Evolutionary conservation across 768 basidiomycete genomes (phyloP).

Genomic region (Termitomyces sp.): DNA sequence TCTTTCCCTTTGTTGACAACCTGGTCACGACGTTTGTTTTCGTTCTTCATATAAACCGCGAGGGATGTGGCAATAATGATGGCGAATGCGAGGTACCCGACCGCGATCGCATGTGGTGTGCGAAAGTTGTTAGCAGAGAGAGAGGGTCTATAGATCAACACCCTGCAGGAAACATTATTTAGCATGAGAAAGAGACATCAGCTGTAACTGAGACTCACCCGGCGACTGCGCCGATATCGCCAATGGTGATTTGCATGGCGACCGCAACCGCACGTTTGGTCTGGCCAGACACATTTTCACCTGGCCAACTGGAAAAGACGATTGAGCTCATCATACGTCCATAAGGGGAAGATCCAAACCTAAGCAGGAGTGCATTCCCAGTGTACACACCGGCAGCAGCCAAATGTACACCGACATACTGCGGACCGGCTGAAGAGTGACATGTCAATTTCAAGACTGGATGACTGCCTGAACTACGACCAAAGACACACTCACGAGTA

Average conservation of each 20-base stretch:
- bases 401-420: constrained; percentile 57
- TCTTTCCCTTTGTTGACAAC: constrained; percentile 21
- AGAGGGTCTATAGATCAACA: constrained; percentile 51
- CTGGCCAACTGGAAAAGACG: constrained; percentile 46
- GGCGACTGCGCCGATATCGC: constrained; percentile 56
- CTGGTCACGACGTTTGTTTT: constrained; percentile 43
- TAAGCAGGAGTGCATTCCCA: constrained; percentile 52
- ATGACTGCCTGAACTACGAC: neutral
- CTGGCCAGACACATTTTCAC: constrained; percentile 66
- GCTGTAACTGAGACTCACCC: constrained; percentile 26
- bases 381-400: constrained; percentile 55
- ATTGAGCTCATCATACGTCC: neutral
- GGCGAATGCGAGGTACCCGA: constrained; percentile 54
- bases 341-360: constrained; percentile 24
- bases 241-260: constrained; percentile 62
- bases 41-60: constrained; percentile 44
- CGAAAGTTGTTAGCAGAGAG: constrained; percentile 44
- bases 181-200: neutral
- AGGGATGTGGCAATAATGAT: constrained; percentile 39
- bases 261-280: constrained; percentile 62
- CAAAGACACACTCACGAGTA: constrained; percentile 29
- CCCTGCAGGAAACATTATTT: constrained; percentile 23
- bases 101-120: constrained; percentile 53
- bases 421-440: constrained; percentile 36
- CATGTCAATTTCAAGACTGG: neutral